These are phyloP conservation scores for Neopestalotiopsis rosae DNA, from an alignment of 2,329 filamentous ascomycete genomes.

Conservation along the genomic window DNA sequence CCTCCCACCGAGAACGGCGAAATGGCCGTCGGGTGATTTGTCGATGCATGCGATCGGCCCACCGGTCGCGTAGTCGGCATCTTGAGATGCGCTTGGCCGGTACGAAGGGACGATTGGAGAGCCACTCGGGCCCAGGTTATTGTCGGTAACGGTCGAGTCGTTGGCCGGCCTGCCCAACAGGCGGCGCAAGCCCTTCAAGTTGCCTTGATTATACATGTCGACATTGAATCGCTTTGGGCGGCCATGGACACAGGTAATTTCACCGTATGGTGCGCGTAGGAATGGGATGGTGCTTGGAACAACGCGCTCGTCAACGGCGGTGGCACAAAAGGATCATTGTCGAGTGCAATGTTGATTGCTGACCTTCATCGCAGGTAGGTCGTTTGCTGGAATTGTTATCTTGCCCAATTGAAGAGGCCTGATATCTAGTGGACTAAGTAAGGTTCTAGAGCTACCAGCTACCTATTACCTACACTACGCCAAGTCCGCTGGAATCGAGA, in stretches of 20 bases:
- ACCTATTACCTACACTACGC: neutral
- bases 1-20: conserved; percentile 62
- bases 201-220: conserved; percentile 59
- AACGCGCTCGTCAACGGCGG: neutral
- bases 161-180: conserved; percentile 60
- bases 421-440: neutral
- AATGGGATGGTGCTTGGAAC: neutral
- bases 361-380: neutral
- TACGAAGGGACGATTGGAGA: conserved; percentile 49
- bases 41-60: conserved; percentile 64
- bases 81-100: conserved; percentile 60
- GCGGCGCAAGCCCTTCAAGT: conserved; percentile 59
- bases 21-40: conserved; percentile 59
- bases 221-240: conserved; percentile 32
- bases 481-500: neutral
- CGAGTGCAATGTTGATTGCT: neutral
- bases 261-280: conserved; percentile 15
- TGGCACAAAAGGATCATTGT: neutral
- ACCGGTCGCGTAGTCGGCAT: conserved; percentile 56
- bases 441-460: neutral
- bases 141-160: conserved; percentile 51
- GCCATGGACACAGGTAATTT: conserved; percentile 25
- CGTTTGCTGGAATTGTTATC: neutral
- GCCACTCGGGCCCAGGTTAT: conserved; percentile 50
- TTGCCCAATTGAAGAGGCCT: neutral